Conservation (phyloP, 495 filamentous ascomycete species). For the Xylaria grammica region DNA sequence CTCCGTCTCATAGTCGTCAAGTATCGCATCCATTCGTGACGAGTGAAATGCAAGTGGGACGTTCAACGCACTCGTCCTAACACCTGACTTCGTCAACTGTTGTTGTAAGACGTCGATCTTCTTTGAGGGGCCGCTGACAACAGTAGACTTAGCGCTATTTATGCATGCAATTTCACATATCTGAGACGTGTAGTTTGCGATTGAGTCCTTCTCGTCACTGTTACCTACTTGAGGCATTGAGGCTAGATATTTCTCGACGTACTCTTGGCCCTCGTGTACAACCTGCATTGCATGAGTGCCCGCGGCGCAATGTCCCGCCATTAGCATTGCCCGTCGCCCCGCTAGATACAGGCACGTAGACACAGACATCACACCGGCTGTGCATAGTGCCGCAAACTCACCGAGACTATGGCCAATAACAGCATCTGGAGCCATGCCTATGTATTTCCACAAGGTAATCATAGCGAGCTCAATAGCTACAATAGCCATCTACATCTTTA, state of each 20-base stretch:
- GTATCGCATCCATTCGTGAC: constrained; percentile 65
- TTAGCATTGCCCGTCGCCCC: constrained; percentile 69
- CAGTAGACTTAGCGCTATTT: constrained; percentile 54
- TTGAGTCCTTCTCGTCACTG: neutral
- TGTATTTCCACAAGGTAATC: neutral
- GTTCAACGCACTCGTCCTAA: constrained; percentile 60
- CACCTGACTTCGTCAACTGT: constrained; percentile 47
- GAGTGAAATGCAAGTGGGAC: constrained; percentile 73
- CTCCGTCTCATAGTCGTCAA: constrained; percentile 55
- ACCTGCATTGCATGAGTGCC: constrained; percentile 65
- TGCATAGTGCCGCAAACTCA: constrained; percentile 52
- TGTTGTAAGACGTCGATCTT: constrained; percentile 57
- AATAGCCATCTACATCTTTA: constrained; percentile 3
- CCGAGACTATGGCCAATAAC: constrained; percentile 60
- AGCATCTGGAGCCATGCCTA: constrained; percentile 13
- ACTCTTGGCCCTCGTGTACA: constrained; percentile 33
- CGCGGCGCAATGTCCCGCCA: constrained; percentile 61
- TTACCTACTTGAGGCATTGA: neutral
- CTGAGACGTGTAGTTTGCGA: neutral
- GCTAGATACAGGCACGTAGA: constrained; percentile 70
- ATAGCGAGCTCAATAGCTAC: constrained; percentile 9
- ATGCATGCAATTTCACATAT: constrained; percentile 60
- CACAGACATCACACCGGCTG: constrained; percentile 69
- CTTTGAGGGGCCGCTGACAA: constrained; percentile 48
- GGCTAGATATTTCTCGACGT: neutral